Evolutionary conservation across 2,329 filamentous ascomycete species (phyloP), one percentile per base, ranked within the genome.

Genomic region (Colletotrichum tabaci): DNA sequence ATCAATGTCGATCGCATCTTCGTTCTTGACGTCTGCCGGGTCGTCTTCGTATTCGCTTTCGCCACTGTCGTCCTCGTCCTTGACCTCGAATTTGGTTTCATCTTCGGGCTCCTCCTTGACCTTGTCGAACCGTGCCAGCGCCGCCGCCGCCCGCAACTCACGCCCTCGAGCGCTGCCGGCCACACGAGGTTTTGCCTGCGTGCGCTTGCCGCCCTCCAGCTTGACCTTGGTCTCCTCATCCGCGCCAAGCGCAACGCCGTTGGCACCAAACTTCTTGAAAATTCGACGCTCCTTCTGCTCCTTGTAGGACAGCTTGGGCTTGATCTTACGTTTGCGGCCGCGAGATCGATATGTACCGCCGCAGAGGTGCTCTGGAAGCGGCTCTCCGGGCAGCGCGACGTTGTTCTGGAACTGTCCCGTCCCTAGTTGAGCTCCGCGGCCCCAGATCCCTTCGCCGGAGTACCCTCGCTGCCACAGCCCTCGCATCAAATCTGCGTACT

Each of bases 371-470:
- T 94, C 89, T 0, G 92, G 90, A 56, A 94, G 82, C 18, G 84
- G 79, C 73, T 93, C 90, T 46, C 86, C 85, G 0, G 85, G 84
- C 1, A 80, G 80, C 12, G 90, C 83, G 1, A 84, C 85, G 57
- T 90, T 86, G 52, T 77, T 83, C 75, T 89, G 87, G 78, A 89
- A 91, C n/a, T 84, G 82, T 10, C 91, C 92, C 4, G 87, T 91
- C 26, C 84, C 82, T 55, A 96, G 80, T 8, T 87, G 83, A 49
- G 90, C 86, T 0, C 94, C 94, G 38, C 89, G 84, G 9, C 94
- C 94, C 94, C 94, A 97, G 58, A 97, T 82, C 0, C 94, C 95
- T 73, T 97, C 94, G 3, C 94, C 94, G 0, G 89, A 92, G 78
- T 96, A 97, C 1, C 86, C 86, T 66, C 87, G 89, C 1, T 80